Evolutionary conservation across 2,329 filamentous ascomycete genomes (phyloP), one percentile per base, ranked within the genome.

Genomic region (Fusarium sp.): DNA sequence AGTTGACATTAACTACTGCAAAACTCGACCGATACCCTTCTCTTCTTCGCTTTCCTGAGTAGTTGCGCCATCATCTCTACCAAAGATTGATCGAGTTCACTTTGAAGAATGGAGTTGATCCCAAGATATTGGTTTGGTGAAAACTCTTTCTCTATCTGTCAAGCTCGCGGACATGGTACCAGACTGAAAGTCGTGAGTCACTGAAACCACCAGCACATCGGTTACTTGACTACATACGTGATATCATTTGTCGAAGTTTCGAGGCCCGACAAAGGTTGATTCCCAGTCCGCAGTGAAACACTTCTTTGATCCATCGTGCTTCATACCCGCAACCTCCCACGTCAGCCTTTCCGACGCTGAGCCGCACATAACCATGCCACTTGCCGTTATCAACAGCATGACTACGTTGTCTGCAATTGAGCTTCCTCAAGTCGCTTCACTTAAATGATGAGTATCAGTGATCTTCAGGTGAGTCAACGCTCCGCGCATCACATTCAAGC

Each of bases 251-350:
- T 30, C 5, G 10, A 30, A 20, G 20, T 8, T 6, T 15, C 1
- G 8, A 32, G 28, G 28, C 4, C n/a, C 0, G 28, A 13, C 28
- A n/a, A n/a, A n/a, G 3, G 11, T 30, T 0, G 3, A 0, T 9
- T 6, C 0, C 22, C 11, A 32, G 47, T 18, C 28, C 3, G 1
- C 22, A 13, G 47, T 50, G 47, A 50, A 5, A 10, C 28, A 4
- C 22, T 13, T n/a, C 8, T n/a, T 10, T n/a, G 47, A 13, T 18
- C 11, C 7, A n/a, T 13, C 3, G 5, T 50, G 15, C 3, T 32
- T n/a, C 47, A 18, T 32, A 6, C 8, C 3, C 15, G 6, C 1
- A 15, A 18, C 15, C 0, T 30, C 47, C 1, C 28, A 9, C 5
- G 11, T 50, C 22, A 32, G 22, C 3, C 0, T 50, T 24, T 35